Base-by-base conservation (phyloP, 768 basidiomycete genomes). In the Ephemerocybe angulata region DNA sequence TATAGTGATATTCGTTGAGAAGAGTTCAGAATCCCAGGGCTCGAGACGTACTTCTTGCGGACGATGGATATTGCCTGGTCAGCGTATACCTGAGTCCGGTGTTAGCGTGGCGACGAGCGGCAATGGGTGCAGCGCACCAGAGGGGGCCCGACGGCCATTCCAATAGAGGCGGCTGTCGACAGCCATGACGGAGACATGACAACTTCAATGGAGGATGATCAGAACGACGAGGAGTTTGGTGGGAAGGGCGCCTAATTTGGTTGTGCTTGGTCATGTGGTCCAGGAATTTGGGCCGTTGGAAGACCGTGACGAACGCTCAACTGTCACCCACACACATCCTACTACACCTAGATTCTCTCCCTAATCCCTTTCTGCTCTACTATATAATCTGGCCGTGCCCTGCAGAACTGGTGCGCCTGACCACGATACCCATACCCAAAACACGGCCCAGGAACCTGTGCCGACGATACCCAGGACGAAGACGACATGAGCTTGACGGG, bases 101-200 rank as follows among this genome's bases (percentile, higher is more conserved):
- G 49, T 31, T 50, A 25, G 46, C 54, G 43, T n/a, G 21, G 38
- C 38, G 44, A 33, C 52, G 50, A 38, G n/a, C 25, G n/a, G 27
- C 27, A 48, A 46, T 11, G 27, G 21, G 17, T 41, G 24, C 54
- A 42, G 62, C 67, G 48, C 52, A 80, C 80, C 53, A 93, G 75
- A 15, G 91, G 88, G 22, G 90, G 89, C 6, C 87, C 90, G 19
- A 92, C 72, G 24, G 90, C 91, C 90, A 93, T 93, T 33, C 88
- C 88, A 41, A 88, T 64, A 12, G 89, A 88, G 11, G 88, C 86
- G 7, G 75, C 58, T 11, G 76, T 81, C 15, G 86, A 81, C n/a
- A 91, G 54, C 90, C 89, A 92, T 62, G 78, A 66, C 38, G 79
- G 69, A 50, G 74, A 60, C 71, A 79, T 76, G 62, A 15, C 42